Conservation (phyloP, 1,284 basidiomycete species). For the Malassezia brasiliensis region DNA sequence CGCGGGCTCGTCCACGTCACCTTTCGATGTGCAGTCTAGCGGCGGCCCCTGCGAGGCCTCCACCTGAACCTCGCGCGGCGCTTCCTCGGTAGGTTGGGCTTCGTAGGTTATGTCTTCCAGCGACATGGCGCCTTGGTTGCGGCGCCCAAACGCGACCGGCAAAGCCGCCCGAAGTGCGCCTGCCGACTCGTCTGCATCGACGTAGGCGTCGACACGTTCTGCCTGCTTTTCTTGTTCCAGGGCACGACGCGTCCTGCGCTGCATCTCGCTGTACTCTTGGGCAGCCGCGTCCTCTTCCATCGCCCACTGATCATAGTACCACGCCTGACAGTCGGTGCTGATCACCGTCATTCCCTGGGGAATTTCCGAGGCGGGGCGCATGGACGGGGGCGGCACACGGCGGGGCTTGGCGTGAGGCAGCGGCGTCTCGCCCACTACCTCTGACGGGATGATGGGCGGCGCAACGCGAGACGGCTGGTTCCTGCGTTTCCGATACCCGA, state of each 20-base stretch:
- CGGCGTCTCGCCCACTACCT: not conserved
- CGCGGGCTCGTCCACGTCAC: too few relatives aligned
- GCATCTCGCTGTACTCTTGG: conserved; percentile 10
- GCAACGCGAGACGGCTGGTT: not conserved
- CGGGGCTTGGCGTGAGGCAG: not conserved
- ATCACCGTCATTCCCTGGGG: conserved; percentile 6
- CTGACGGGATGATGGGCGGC: not conserved
- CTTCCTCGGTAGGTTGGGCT: too few relatives aligned
- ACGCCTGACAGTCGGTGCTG: conserved; percentile 15
- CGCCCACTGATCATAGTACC: conserved; percentile 13
- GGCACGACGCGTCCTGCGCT: conserved; percentile 4
- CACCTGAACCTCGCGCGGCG: too few relatives aligned
- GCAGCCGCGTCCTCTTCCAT: conserved; percentile 1
- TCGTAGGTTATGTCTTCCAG: too few relatives aligned
- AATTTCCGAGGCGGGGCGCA: conserved; percentile 4
- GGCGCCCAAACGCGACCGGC: conserved; percentile 11
- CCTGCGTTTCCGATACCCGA: conserved; percentile 12
- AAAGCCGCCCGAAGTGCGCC: conserved; percentile 8
- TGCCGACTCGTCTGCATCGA: not conserved
- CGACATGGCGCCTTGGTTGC: not conserved
- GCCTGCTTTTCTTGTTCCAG: conserved; percentile 7
- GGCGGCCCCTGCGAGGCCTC: too few relatives aligned
- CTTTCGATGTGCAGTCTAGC: too few relatives aligned
- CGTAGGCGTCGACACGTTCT: not conserved
- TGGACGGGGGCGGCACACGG: conserved; percentile 11